Base-by-base conservation (phyloP, 2,329 filamentous ascomycete genomes). In the Xylariales sp. region DNA sequence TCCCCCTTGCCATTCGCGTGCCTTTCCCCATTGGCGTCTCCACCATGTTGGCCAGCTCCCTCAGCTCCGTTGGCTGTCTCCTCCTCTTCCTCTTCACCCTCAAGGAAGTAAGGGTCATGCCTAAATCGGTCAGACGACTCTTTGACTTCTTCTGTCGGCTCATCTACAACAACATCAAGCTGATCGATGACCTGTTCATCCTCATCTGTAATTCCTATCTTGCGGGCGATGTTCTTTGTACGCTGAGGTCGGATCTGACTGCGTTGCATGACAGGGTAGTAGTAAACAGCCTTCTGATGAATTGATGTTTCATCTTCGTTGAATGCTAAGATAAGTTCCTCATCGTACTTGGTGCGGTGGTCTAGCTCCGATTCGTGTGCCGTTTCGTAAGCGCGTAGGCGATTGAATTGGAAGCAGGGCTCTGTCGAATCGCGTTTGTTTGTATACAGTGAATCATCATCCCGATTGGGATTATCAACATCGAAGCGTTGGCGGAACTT, bases 241-340 rank as follows among this genome's bases (percentile, higher is more conserved):
- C 80, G 72, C 59, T 81, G 78, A 20, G 77, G 78, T 30, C 78
- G 69, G 50, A 85, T 76, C 16, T 70, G 69, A 32, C 71, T 76
- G 38, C 77, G 74, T 57, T 83, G 78, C 61, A 84, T 75, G 45
- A 85, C 70, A 4, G 81, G 81, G 50, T 84, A 85, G 60, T 83
- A 85, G 57, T 81, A 83, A 11, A 73, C 76, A 6, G 71, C 80
- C 55, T 76, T 77, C 46, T 76, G 69, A 34, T 62, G 56, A 33
- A 61, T 51, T 17, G 60, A 43, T 31, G 50, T 53, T 15, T 52
- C 70, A 44, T 74, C 72, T 44, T 78, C 71, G 48, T 77, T 70
- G 51, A 74, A 72, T 3, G 76, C 69, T 19, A 85, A 60, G 40
- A 82, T 69, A 23, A 84, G 65, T 57, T 85, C 79, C 44, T 83